Conservation (phyloP, 768 basidiomycete genomes). For the Tricholoma saponaceum region DNA sequence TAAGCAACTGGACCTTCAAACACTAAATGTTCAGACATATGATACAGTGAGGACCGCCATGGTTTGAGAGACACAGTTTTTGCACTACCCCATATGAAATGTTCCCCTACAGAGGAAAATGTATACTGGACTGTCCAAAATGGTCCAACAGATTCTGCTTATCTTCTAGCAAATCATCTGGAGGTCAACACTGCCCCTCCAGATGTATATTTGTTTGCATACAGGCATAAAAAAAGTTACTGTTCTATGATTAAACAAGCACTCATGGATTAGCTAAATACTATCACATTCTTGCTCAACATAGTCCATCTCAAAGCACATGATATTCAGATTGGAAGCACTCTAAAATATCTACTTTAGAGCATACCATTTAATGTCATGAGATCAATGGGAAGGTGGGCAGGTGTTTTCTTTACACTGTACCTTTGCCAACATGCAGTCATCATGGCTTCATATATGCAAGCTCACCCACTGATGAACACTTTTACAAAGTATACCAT, state of each 20-base stretch:
- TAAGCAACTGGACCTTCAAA: neutral
- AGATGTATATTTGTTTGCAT: conserved; percentile 26
- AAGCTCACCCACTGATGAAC: neutral
- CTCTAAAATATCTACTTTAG: conserved; percentile 32
- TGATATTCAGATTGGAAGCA: conserved; percentile 24
- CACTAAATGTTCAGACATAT: neutral
- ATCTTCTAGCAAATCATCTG: conserved; percentile 22
- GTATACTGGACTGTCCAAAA: conserved; percentile 27
- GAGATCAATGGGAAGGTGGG: conserved; percentile 32
- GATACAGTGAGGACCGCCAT: conserved; percentile 9
- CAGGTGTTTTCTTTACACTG: conserved; percentile 18
- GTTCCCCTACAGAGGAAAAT: conserved; percentile 21
- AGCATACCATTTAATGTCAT: conserved; percentile 33
- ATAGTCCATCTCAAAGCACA: conserved; percentile 22
- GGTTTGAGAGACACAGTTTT: conserved; percentile 15
- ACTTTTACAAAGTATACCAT: neutral
- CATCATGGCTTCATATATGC: conserved; percentile 15
- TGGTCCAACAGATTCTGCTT: conserved; percentile 19
- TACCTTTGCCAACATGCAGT: conserved; percentile 13
- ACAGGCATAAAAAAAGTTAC: conserved; percentile 4
- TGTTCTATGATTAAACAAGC: conserved; percentile 22
- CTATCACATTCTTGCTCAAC: conserved; percentile 5
- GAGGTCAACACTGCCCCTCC: conserved; percentile 22
- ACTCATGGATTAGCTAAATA: conserved; percentile 17
- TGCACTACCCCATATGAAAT: conserved; percentile 20